A percentile compares a stretch with the other conserved stretches of the same genome.
Evolutionary conservation across 2,329 filamentous ascomycete genomes (phyloP).

Genomic region (Pseudogymnoascus sp.): DNA sequence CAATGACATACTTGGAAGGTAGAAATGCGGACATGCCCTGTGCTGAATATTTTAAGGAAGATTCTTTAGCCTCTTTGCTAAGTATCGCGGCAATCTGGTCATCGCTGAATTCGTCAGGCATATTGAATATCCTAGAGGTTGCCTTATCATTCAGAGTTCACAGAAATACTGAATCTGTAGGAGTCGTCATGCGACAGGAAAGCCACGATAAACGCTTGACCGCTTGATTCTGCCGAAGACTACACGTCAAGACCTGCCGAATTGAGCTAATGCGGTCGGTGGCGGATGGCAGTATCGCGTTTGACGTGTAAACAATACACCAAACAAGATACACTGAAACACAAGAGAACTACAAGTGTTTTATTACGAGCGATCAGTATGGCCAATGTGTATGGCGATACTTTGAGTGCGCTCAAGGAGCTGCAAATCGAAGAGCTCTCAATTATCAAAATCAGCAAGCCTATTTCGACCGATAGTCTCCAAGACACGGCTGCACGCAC

Average conservation of each 20-base stretch:
- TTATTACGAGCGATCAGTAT: background rate
- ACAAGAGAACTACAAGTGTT: background rate
- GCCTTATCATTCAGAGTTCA: background rate
- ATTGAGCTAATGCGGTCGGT: background rate
- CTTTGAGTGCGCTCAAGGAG: conserved; percentile 31
- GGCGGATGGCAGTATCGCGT: conserved; percentile 6
- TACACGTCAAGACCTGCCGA: background rate
- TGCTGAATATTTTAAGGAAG: conserved; percentile 65
- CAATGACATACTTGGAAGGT: conserved; percentile 41
- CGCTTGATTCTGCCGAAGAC: background rate
- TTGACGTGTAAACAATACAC: background rate
- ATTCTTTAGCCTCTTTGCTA: conserved; percentile 69
- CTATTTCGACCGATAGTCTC: conserved; percentile 52
- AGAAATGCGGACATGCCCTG: conserved; percentile 66
- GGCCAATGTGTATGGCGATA: background rate
- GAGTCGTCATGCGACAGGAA: background rate
- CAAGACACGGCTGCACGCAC: conserved; percentile 44
- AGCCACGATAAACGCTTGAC: background rate
- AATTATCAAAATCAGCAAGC: conserved; percentile 71
- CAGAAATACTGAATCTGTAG: background rate
- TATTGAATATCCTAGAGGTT: background rate
- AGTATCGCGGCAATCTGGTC: conserved; percentile 77
- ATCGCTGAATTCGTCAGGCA: conserved; percentile 53
- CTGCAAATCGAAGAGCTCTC: conserved; percentile 57
- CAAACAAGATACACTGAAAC: background rate